These are phyloP conservation scores for Lolium multiflorum DNA, from an alignment of 176 grass and related monocot species.

Conservation along the genomic window DNA sequence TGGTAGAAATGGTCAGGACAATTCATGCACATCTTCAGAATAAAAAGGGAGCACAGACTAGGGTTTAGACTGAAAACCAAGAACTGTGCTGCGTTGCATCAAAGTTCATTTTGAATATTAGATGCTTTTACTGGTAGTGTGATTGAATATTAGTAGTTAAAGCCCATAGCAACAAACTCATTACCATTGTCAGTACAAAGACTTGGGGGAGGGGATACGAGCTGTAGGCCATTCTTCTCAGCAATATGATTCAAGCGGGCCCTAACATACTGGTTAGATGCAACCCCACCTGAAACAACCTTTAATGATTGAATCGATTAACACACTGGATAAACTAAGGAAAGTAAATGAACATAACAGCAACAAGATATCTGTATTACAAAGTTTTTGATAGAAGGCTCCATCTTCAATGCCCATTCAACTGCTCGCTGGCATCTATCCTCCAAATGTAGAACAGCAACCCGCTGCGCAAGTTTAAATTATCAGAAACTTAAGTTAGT, in stretches of 20 bases:
- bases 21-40: conserved; percentile 28
- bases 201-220: conserved; percentile 81
- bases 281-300: conserved; percentile 97
- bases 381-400: conserved; percentile 90
- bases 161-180: conserved; percentile 27
- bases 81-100: not conserved
- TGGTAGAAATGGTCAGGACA: not conserved
- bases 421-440: conserved; percentile 95
- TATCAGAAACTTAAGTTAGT: conserved; percentile 30
- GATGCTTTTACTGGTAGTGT: not conserved
- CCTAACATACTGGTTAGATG: conserved; percentile 90
- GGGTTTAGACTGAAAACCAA: conserved; percentile 9
- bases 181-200: conserved; percentile 99
- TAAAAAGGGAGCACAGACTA: not conserved
- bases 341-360: conserved; percentile 16
- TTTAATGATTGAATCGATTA: conserved; percentile 50
- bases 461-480: conserved; percentile 56
- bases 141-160: conserved; percentile 26
- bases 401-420: conserved; percentile 96
- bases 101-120: conserved; percentile 14
- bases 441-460: conserved; percentile 98
- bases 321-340: conserved; percentile 3
- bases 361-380: conserved; percentile 60
- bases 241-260: conserved; percentile 67
- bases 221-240: conserved; percentile 65